Conservation (phyloP, 2,329 filamentous ascomycete species). For the Coniochaeta sp. region DNA sequence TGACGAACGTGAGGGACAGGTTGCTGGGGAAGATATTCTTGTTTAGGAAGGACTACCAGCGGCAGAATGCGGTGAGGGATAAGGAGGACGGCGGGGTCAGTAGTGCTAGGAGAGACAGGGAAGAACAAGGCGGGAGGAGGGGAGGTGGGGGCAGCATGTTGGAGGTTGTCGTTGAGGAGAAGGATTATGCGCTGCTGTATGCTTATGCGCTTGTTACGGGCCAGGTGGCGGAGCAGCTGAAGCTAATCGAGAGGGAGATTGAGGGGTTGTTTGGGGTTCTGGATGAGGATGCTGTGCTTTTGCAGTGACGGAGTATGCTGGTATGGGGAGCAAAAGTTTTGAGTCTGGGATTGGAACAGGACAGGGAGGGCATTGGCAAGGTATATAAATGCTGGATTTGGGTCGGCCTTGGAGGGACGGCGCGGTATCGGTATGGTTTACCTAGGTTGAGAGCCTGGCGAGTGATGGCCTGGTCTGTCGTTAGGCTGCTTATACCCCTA, state of each 20-base stretch:
- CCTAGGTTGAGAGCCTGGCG: too few relatives aligned
- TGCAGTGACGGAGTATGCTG: constrained; percentile 33
- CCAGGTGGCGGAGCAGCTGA: constrained; percentile 59
- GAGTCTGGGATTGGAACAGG: neutral
- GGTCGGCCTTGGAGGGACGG: too few relatives aligned
- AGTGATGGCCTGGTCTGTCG: too few relatives aligned
- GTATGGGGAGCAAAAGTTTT: neutral
- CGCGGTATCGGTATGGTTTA: too few relatives aligned
- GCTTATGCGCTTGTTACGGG: constrained; percentile 72
- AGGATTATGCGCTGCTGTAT: constrained; percentile 87
- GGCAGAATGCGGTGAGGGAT: constrained; percentile 26
- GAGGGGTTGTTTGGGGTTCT: constrained; percentile 58
- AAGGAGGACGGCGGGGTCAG: constrained; percentile 4
- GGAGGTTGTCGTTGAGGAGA: constrained; percentile 50
- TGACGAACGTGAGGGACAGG: constrained; percentile 72
- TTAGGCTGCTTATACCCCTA: too few relatives aligned
- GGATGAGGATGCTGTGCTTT: constrained; percentile 49
- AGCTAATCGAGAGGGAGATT: constrained; percentile 52
- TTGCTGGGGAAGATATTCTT: constrained; percentile 82
- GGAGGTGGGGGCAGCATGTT: constrained; percentile 8
- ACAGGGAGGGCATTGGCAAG: neutral
- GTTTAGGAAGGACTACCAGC: constrained; percentile 59
- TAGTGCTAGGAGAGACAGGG: too few relatives aligned
- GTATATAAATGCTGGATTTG: neutral
- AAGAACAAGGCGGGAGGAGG: constrained; percentile 11